A percentile compares a stretch with the other conserved stretches of the same genome.
These are phyloP conservation scores for Saururus chinensis DNA, from an alignment of 164 flowering plant genomes.

Conservation along the genomic window DNA sequence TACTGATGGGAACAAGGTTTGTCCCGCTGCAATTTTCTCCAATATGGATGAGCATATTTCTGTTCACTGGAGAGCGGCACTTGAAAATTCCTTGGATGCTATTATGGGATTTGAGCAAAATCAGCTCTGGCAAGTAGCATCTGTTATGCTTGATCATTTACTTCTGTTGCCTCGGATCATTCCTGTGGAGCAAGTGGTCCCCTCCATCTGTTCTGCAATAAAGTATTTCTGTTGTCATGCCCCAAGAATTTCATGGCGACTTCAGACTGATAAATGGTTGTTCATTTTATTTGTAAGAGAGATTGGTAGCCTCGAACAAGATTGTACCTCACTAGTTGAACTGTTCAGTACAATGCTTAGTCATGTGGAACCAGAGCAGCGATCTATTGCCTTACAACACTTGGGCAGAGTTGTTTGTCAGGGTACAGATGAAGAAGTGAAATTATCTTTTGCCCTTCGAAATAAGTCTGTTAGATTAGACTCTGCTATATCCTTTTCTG, in stretches of 20 bases:
- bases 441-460: conserved; percentile 9
- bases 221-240: conserved; percentile 46
- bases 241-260: conserved; percentile 68
- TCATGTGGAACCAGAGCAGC: conserved; percentile 85
- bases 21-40: conserved; percentile 13
- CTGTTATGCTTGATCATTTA: conserved; percentile 58
- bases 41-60: conserved; percentile 16
- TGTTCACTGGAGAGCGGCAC: conserved; percentile 42
- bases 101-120: conserved; percentile 35
- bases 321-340: conserved; percentile 39
- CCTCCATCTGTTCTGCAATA: conserved; percentile 43
- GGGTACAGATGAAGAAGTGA: conserved; percentile 21
- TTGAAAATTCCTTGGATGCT: conserved; percentile 43
- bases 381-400: conserved; percentile 53
- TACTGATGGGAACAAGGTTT: conserved; percentile 15
- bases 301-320: conserved; percentile 23
- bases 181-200: conserved; percentile 37
- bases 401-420: conserved; percentile 52
- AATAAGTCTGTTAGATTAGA: conserved; percentile 19
- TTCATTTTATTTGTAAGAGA: conserved; percentile 44
- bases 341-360: conserved; percentile 48
- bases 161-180: conserved; percentile 43
- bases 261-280: conserved; percentile 70
- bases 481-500: conserved; percentile 21
- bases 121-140: conserved; percentile 76